A percentile compares a stretch with the other conserved stretches of the same genome.
Conservation (phyloP, 129 eudicot genomes). For the Sambucus nigra region DNA sequence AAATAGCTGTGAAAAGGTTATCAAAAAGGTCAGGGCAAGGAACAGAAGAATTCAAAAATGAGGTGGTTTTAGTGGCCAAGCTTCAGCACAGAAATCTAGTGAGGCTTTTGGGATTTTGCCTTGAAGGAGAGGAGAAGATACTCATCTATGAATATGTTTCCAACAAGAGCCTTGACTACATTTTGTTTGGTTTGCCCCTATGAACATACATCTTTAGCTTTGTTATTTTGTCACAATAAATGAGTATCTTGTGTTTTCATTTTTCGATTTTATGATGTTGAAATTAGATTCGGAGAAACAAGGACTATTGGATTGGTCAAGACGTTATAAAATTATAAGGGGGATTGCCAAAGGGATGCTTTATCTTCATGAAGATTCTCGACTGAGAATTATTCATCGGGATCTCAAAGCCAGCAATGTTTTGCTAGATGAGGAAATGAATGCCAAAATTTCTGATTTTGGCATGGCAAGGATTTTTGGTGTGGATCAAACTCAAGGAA, state of each 20-base stretch:
- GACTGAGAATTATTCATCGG: constrained; percentile 15
- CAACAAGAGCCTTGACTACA: constrained; percentile 28
- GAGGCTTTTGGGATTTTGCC: constrained; percentile 28
- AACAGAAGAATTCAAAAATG: constrained; percentile 22
- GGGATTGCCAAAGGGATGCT: constrained; percentile 21
- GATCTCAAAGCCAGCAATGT: too few species aligned
- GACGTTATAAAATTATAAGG: constrained; percentile 20
- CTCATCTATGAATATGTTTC: constrained; percentile 25
- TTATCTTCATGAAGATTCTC: constrained; percentile 25
- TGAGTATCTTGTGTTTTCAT: neutral
- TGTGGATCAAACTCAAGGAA: constrained; percentile 5
- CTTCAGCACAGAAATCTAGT: constrained; percentile 30
- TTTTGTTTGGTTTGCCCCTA: constrained; percentile 16
- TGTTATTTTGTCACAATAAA: neutral
- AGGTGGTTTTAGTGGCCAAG: constrained; percentile 24
- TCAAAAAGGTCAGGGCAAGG: constrained; percentile 30
- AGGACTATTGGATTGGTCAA: constrained; percentile 18
- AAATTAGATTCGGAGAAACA: constrained; percentile 14
- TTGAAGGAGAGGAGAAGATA: constrained; percentile 24
- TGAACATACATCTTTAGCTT: neutral
- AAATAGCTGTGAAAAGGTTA: constrained; percentile 27
- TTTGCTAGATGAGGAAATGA: constrained; percentile 12
- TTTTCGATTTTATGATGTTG: neutral
- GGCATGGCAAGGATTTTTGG: constrained; percentile 20
- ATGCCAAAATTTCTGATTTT: constrained; percentile 25